phyloP scores from a whole-genome alignment of 2,329 filamentous ascomycete genomes.

The Aspergillus floridensis region DNA sequence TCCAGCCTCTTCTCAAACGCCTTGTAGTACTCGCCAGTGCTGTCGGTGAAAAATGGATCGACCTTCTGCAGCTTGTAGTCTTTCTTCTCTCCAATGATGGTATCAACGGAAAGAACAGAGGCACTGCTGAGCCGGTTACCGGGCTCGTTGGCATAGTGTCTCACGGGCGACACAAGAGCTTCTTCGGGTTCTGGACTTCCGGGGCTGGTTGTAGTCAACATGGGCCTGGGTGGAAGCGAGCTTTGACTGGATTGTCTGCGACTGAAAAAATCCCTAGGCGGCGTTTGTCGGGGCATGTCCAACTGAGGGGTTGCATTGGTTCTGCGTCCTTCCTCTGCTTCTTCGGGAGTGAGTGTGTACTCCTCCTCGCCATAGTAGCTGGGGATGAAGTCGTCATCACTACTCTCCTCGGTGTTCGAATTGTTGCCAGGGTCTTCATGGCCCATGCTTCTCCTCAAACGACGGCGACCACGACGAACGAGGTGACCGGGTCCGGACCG shows the following conservation, averaged over 20 bases:
- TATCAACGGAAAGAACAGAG: slow-evolving; percentile 55
- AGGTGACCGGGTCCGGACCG: slow-evolving; percentile 41
- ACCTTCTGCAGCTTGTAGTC: slow-evolving; percentile 65
- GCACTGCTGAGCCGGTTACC: slow-evolving; percentile 39
- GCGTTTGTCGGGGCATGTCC: slow-evolving; percentile 14
- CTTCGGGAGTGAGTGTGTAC: slow-evolving; percentile 36
- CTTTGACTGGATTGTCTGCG: slow-evolving; percentile 30
- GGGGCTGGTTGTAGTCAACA: slow-evolving; percentile 28
- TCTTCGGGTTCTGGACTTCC: slow-evolving; percentile 35
- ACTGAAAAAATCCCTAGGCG: slow-evolving; percentile 18
- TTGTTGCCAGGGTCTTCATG: slow-evolving; percentile 30
- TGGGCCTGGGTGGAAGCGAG: slow-evolving; percentile 19
- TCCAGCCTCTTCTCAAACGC: slow-evolving; percentile 59
- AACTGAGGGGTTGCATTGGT: slow-evolving; percentile 20
- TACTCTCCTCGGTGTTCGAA: slow-evolving; percentile 34
- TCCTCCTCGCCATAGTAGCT: slow-evolving; percentile 42
- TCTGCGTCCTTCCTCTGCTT: slow-evolving; percentile 31
- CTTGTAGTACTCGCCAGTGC: slow-evolving; percentile 59
- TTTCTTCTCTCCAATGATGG: slow-evolving; percentile 59
- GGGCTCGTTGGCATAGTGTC: slow-evolving; percentile 25
- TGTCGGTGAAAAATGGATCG: slow-evolving; percentile 66
- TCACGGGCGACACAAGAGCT: slow-evolving; percentile 28
- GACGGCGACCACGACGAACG: slow-evolving; percentile 29
- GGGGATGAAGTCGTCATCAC: slow-evolving; percentile 38
- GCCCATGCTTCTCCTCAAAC: slow-evolving; percentile 26